phyloP scores from a whole-genome alignment of 2,329 filamentous ascomycete genomes.

The Penicillium sp. region DNA sequence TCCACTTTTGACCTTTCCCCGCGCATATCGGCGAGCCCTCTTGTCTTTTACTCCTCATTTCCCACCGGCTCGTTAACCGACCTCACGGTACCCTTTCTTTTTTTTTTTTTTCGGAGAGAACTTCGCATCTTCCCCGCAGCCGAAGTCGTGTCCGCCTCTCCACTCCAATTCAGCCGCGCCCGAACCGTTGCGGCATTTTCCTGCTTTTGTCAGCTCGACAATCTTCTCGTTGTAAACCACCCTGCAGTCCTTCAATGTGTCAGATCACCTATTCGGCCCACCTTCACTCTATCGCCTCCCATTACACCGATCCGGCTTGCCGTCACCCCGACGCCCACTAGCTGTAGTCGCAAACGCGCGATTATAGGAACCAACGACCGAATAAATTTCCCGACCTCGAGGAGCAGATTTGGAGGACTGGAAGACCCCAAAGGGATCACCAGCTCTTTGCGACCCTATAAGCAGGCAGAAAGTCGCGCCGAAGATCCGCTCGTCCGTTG shows the following conservation, averaged over 20 bases:
- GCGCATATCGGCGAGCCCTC: conserved; percentile 1
- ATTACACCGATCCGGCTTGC: conserved; percentile 22
- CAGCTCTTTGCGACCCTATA: conserved; percentile 6
- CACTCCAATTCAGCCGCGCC: conserved; percentile 25
- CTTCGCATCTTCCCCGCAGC: conserved; percentile 25
- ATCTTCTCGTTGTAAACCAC: conserved; percentile 1
- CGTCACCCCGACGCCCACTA: conserved; percentile 18
- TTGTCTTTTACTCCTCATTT: conserved; percentile 1
- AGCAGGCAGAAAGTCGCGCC: conserved; percentile 10
- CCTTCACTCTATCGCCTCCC: conserved; percentile 24
- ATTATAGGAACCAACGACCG: conserved; percentile 15
- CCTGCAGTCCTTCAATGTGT: conserved; percentile 24
- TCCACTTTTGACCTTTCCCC: conserved; percentile 11
- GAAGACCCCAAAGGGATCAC: not conserved
- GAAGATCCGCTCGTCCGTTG: conserved; percentile 18
- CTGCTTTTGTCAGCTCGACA: conserved; percentile 15
- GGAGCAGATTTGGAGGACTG: not conserved
- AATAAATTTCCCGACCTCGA: not conserved
- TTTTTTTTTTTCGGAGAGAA: not conserved
- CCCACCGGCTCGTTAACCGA: not conserved
- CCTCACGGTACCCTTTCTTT: not conserved
- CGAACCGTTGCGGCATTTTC: conserved; percentile 27
- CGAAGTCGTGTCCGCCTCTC: conserved; percentile 19
- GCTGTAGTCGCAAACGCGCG: conserved; percentile 24
- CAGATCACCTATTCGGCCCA: conserved; percentile 13